These are phyloP conservation scores for Aureobasidium vineae DNA, from an alignment of 2,329 filamentous ascomycete species.

Conservation along the genomic window DNA sequence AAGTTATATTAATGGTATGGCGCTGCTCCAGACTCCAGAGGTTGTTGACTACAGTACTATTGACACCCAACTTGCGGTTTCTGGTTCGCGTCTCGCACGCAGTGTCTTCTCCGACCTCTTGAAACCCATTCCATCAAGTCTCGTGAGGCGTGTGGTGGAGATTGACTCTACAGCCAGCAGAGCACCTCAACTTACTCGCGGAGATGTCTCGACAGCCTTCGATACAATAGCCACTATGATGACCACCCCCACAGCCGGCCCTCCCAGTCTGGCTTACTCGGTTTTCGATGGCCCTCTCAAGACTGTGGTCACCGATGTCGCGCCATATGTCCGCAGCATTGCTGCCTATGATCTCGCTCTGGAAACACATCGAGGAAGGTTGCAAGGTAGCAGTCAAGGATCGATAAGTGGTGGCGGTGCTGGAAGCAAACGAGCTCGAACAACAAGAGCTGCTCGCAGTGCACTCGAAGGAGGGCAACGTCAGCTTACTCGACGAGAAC, in stretches of 20 bases:
- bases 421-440: constrained; percentile 59
- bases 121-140: constrained; percentile 31
- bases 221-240: constrained; percentile 51
- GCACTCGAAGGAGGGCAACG: constrained; percentile 72
- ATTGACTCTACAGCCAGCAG: constrained; percentile 28
- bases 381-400: constrained; percentile 51
- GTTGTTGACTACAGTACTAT: constrained; percentile 46
- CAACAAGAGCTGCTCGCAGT: constrained; percentile 70
- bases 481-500: constrained; percentile 64
- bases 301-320: constrained; percentile 71
- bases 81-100: constrained; percentile 33
- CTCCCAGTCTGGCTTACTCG: constrained; percentile 59
- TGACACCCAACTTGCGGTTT: constrained; percentile 39
- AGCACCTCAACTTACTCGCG: constrained; percentile 38
- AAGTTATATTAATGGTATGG: constrained; percentile 56
- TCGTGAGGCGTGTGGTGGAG: constrained; percentile 25
- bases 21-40: constrained; percentile 54
- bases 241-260: constrained; percentile 32
- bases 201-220: constrained; percentile 50
- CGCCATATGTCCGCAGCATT: constrained; percentile 86
- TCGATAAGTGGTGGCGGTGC: constrained; percentile 23
- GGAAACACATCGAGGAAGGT: constrained; percentile 63
- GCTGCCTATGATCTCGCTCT: constrained; percentile 71
- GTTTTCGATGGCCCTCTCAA: constrained; percentile 71
- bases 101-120: constrained; percentile 27